Conservation (phyloP, 2,329 filamentous ascomycete species). For the Orbilia blumenaviensis region DNA sequence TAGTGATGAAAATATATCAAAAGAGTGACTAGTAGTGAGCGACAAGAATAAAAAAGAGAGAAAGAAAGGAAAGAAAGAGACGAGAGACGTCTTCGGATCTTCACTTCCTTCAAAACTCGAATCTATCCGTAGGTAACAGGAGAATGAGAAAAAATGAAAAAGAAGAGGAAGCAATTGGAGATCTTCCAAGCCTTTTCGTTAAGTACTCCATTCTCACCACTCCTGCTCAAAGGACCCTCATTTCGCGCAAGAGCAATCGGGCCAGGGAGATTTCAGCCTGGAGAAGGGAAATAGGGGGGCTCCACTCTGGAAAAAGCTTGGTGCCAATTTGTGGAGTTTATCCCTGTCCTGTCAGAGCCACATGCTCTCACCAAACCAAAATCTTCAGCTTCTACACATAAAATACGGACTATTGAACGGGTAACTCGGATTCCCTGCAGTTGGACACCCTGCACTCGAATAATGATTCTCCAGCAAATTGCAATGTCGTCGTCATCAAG, state of each 20-base stretch:
- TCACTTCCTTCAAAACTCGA: conserved; percentile 42
- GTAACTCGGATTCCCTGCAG: conserved; percentile 33
- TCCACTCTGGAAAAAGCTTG: conserved; percentile 38
- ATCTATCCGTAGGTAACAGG: conserved; percentile 48
- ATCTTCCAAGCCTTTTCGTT: conserved; percentile 51
- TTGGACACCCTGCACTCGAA: conserved; percentile 3
- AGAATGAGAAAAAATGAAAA: conserved; percentile 25
- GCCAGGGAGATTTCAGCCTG: conserved; percentile 50
- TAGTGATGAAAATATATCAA: conserved; percentile 37
- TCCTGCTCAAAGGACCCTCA: conserved; percentile 26
- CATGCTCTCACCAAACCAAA: conserved; percentile 22
- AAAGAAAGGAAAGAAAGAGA: conserved; percentile 24
- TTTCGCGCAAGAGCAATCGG: conserved; percentile 24
- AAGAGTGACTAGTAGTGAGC: conserved; percentile 47
- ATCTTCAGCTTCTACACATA: neutral
- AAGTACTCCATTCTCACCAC: conserved; percentile 33
- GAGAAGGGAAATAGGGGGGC: conserved; percentile 43
- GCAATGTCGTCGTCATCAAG: conserved; percentile 15
- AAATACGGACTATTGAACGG: conserved; percentile 12
- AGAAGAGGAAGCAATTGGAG: conserved; percentile 40
- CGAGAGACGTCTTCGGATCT: conserved; percentile 17
- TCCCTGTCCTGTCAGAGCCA: conserved; percentile 38
- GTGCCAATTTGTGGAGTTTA: conserved; percentile 25
- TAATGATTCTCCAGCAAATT: conserved; percentile 22
- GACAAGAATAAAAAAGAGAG: conserved; percentile 22